A percentile compares a stretch with the other conserved stretches of the same genome.
These are phyloP conservation scores for Hysterium pulicare DNA, from an alignment of 2,329 filamentous ascomycete genomes.

Conservation along the genomic window DNA sequence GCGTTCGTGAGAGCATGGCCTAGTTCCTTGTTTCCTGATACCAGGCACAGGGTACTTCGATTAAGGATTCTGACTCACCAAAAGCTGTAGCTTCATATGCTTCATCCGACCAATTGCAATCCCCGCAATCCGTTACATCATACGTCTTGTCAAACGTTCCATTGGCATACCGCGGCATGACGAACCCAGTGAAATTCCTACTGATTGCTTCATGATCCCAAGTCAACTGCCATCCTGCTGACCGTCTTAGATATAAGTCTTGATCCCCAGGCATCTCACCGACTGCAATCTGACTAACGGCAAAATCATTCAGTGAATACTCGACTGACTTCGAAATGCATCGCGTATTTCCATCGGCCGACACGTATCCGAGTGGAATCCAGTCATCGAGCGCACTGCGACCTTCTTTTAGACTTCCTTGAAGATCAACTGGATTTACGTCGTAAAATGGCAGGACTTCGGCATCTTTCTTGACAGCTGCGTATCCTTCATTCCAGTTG, in stretches of 20 bases:
- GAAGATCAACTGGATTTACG: conserved; percentile 30
- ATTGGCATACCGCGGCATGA: conserved; percentile 35
- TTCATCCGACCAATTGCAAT: conserved; percentile 41
- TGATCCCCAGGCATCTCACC: conserved; percentile 40
- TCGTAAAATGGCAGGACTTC: conserved; percentile 49
- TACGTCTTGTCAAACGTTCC: conserved; percentile 37
- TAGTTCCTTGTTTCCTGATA: too few species aligned
- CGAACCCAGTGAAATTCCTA: conserved; percentile 36
- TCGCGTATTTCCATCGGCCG: conserved; percentile 36
- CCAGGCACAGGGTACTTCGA: background rate
- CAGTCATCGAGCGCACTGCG: conserved; percentile 43
- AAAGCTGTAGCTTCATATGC: conserved; percentile 44
- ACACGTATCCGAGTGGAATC: conserved; percentile 42
- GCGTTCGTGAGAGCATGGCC: too few species aligned
- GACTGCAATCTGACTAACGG: conserved; percentile 39
- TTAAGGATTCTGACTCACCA: conserved; percentile 14
- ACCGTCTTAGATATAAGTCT: conserved; percentile 37
- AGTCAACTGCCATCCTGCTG: conserved; percentile 42
- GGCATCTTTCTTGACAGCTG: conserved; percentile 69
- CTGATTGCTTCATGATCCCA: conserved; percentile 38
- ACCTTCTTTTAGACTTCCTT: conserved; percentile 41
- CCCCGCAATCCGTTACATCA: conserved; percentile 41
- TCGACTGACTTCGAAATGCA: conserved; percentile 42
- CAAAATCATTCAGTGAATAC: conserved; percentile 45
- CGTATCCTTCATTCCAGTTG: conserved; percentile 69